Base-by-base conservation (phyloP, 768 basidiomycete species). In the Pisolithus tinctorius region DNA sequence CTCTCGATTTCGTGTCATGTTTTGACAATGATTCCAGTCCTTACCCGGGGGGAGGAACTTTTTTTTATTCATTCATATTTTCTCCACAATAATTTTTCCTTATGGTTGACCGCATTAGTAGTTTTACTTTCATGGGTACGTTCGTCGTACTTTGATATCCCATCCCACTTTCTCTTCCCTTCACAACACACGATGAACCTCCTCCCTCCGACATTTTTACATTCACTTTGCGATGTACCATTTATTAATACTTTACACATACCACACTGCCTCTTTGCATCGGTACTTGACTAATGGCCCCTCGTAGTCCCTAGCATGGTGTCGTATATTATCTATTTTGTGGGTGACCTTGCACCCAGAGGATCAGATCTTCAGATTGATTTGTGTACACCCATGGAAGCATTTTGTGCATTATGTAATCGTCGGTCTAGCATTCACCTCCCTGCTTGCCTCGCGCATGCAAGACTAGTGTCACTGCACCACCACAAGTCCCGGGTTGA, bases 191-290 rank as follows among this genome's bases (percentile, higher is more conserved):
- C 52, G 51, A 58, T 50, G 54, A 60, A 43, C 42, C 51, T 47
- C 42, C 53, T 58, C 50, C 52, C 55, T 52, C 42, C 9, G 17
- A 58, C 57, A 47, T 51, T 49, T 55, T 49, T 55, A 56, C 62
- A 56, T 58, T 49, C 54, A 54, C 44, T 53, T 3, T 57, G 55
- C 55, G 59, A 59, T 68, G 66, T 68, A 69, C 62, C 55, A 64
- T 64, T 58, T 69, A 69, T 58, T 52, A 59, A 55, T 56, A 63
- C 62, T 60, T 58, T 57, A 61, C 58, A 57, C 58, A 64, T 64
- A 66, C 68, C 63, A 67, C 63, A 67, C 57, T 60, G 63, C 59
- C 53, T 63, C 16, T 53, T 57, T 34, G 63, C 63, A 59, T 56
- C 59, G 68, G 59, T 63, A 57, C 55, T 52, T 64, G 68, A 66